Percentiles rank a stretch among this genome's conserved stretches.
These are phyloP conservation scores for Catunica adiposa DNA, from an alignment of 2,329 filamentous ascomycete species.

Conservation along the genomic window DNA sequence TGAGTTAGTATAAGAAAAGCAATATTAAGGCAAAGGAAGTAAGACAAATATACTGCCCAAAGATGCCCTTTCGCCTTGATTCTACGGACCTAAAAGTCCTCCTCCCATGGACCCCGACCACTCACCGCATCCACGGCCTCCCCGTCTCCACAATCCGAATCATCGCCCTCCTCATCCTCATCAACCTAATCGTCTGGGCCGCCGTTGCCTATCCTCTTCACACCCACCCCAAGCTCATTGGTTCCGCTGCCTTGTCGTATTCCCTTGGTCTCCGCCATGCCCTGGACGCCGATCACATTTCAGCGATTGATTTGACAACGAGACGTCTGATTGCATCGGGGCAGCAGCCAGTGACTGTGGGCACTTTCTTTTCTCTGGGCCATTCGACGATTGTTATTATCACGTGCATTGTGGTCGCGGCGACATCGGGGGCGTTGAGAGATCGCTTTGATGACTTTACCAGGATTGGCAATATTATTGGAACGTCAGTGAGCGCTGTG, in stretches of 20 bases:
- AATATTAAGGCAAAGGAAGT: no score
- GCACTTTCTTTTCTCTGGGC: conserved; percentile 84
- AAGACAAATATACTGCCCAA: background rate
- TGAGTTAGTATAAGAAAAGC: no score
- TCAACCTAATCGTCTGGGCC: conserved; percentile 41
- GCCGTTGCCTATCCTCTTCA: conserved; percentile 35
- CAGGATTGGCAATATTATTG: conserved; percentile 71
- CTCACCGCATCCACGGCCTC: conserved; percentile 5
- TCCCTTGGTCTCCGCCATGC: conserved; percentile 82
- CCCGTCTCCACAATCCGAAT: conserved; percentile 25
- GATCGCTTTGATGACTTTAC: conserved; percentile 67
- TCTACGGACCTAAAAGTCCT: background rate
- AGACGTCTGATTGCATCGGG: conserved; percentile 72
- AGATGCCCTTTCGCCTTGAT: background rate
- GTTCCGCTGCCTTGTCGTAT: conserved; percentile 71
- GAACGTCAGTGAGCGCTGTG: conserved; percentile 67
- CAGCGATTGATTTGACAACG: conserved; percentile 88
- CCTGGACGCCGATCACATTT: conserved; percentile 84
- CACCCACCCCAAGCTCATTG: conserved; percentile 46
- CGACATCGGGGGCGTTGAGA: conserved; percentile 69
- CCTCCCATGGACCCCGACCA: conserved; percentile 14
- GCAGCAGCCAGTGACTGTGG: conserved; percentile 76
- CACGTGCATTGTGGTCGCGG: conserved; percentile 82
- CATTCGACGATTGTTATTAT: conserved; percentile 86
- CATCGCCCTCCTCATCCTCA: conserved; percentile 32